Percentiles rank a stretch among this genome's conserved stretches.
Conservation (phyloP, 805 yeast genomes). For the Sungouiozyma ichnusensis region DNA sequence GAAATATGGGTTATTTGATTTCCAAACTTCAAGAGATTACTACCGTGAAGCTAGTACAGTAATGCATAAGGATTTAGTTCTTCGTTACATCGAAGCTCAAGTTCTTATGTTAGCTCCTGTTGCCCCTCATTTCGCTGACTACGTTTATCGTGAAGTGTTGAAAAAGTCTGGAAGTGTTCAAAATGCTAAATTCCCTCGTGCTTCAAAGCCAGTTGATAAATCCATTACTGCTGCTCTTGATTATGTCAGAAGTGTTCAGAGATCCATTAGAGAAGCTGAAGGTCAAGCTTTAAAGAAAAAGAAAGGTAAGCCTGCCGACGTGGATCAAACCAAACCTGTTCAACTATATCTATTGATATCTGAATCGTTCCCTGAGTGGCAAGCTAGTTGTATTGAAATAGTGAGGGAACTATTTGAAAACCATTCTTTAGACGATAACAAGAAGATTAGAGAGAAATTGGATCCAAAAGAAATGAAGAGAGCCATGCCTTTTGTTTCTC, state of each 20-base stretch:
- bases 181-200: constrained; percentile 69
- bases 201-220: constrained; percentile 53
- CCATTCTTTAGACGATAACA: constrained; percentile 55
- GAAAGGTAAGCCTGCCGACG: constrained; percentile 71
- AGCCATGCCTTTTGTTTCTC: constrained; percentile 93
- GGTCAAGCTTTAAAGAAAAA: constrained; percentile 74
- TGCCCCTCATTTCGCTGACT: constrained; percentile 94
- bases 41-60: constrained; percentile 67
- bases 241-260: constrained; percentile 67
- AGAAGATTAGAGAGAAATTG: constrained; percentile 50
- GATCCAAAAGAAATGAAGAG: constrained; percentile 85
- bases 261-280: constrained; percentile 89
- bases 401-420: constrained; percentile 66
- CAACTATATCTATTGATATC: constrained; percentile 65
- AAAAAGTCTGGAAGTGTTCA: constrained; percentile 60
- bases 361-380: constrained; percentile 89
- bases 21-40: constrained; percentile 91
- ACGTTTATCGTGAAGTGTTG: constrained; percentile 73
- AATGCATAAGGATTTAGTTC: constrained; percentile 77
- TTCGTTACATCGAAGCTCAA: constrained; percentile 79
- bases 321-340: constrained; percentile 66
- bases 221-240: constrained; percentile 57
- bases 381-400: constrained; percentile 64
- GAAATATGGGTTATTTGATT: constrained; percentile 85
- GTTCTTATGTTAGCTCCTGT: constrained; percentile 77